phyloP scores from a whole-genome alignment of 495 filamentous ascomycete genomes.

The Parmelia sp. region DNA sequence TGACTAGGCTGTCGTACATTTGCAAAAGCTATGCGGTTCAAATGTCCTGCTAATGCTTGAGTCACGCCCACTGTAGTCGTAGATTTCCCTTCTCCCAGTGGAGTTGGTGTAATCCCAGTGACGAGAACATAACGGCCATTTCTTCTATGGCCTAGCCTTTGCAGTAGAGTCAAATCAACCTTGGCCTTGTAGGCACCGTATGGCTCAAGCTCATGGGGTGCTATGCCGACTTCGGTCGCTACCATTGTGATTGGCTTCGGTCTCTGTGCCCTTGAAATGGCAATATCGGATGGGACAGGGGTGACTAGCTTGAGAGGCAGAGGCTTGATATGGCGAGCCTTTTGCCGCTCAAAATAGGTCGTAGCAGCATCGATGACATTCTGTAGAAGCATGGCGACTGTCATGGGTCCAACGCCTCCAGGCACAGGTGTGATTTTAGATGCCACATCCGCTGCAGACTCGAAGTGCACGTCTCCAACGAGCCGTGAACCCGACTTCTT shows the following conservation, averaged over 20 bases:
- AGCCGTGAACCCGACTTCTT: slow-evolving; percentile 89
- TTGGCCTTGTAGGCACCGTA: slow-evolving; percentile 95
- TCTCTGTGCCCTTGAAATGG: slow-evolving; percentile 78
- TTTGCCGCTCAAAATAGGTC: slow-evolving; percentile 73
- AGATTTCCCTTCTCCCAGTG: slow-evolving; percentile 96
- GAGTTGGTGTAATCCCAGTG: slow-evolving; percentile 92
- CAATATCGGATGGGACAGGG: slow-evolving; percentile 91
- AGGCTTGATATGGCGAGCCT: slow-evolving; percentile 65
- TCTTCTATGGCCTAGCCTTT: slow-evolving; percentile 76
- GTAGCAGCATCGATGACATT: slow-evolving; percentile 85
- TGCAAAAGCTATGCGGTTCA: slow-evolving; percentile 82
- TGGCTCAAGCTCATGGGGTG: slow-evolving; percentile 77
- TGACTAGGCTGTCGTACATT: slow-evolving; percentile 97
- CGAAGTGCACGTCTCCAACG: slow-evolving; percentile 95
- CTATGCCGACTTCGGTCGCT: slow-evolving; percentile 83
- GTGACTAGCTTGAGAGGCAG: slow-evolving; percentile 66
- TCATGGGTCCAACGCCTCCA: slow-evolving; percentile 96
- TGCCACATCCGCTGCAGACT: slow-evolving; percentile 75
- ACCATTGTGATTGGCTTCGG: slow-evolving; percentile 83
- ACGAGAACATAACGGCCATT: slow-evolving; percentile 89
- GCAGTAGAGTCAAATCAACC: slow-evolving; percentile 72
- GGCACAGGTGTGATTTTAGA: slow-evolving; percentile 97
- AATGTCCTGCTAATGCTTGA: slow-evolving; percentile 86
- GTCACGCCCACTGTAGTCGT: slow-evolving; percentile 96
- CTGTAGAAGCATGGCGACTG: slow-evolving; percentile 89